A percentile compares a stretch with the other conserved stretches of the same genome.
These are phyloP conservation scores for Pistacia atlantica DNA, from an alignment of 345 rosid genomes.

Conservation along the genomic window DNA sequence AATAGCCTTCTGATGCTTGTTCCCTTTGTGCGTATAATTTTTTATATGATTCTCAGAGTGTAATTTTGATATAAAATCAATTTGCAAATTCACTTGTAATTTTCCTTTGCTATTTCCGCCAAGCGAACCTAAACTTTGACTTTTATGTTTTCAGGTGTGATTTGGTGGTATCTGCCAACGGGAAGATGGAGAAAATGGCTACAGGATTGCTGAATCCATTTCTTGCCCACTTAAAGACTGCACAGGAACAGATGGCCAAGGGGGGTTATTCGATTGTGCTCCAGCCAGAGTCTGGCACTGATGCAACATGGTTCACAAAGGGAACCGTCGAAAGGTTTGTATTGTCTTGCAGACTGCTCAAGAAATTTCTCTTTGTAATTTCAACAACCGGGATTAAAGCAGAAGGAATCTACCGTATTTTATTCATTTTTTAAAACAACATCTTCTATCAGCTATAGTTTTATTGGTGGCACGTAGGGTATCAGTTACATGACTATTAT, in stretches of 20 bases:
- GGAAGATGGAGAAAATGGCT: constrained; percentile 81
- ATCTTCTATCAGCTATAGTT: no score
- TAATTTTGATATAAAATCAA: background rate
- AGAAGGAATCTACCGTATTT: no score
- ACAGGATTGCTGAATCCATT: constrained; percentile 90
- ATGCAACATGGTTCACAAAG: constrained; percentile 85
- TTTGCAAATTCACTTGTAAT: background rate
- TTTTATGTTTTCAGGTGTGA: constrained; percentile 65
- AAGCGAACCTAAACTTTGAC: constrained; percentile 8
- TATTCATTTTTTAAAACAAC: no score
- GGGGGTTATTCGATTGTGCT: constrained; percentile 94
- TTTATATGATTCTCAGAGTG: background rate
- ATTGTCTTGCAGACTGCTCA: constrained; percentile 1
- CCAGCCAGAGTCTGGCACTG: constrained; percentile 53
- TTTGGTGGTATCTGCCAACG: constrained; percentile 76
- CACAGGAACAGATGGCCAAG: constrained; percentile 76
- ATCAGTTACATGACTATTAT: no score
- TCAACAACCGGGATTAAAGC: background rate
- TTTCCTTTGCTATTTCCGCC: background rate
- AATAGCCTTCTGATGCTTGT: background rate
- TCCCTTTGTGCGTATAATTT: background rate
- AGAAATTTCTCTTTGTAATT: background rate
- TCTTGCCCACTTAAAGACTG: constrained; percentile 83
- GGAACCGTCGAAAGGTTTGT: constrained; percentile 76
- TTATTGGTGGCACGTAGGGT: no score